Percentiles rank a stretch among this genome's conserved stretches.
Evolutionary conservation across 371 early-diverging fungal species (phyloP).

Genomic region (Saksenaea oblongispora): DNA sequence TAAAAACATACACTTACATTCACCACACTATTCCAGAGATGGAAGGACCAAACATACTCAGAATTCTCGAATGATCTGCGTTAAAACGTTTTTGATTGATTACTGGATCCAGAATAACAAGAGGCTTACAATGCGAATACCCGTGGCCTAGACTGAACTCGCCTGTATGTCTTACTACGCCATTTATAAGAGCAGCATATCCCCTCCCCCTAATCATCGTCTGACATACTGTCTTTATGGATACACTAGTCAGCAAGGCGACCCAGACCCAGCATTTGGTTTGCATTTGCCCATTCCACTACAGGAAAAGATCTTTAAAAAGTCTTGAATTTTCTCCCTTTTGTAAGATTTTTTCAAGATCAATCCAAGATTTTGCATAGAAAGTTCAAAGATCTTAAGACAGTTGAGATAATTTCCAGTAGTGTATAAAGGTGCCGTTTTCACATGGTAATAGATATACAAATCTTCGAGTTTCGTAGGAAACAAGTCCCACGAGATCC

Average conservation of each 20-base stretch:
- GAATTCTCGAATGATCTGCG: conserved; percentile 44
- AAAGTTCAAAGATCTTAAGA: too few species aligned
- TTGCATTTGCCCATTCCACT: conserved; percentile 23
- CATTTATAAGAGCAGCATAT: conserved; percentile 36
- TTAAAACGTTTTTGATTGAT: background rate
- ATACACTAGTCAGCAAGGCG: conserved; percentile 26
- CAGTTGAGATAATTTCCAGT: too few species aligned
- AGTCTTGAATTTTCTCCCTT: too few species aligned
- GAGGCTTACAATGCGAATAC: conserved; percentile 41
- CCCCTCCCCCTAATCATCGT: conserved; percentile 40
- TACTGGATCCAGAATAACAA: background rate
- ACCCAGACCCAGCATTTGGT: conserved; percentile 52
- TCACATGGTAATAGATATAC: conserved; percentile 10
- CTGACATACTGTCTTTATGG: conserved; percentile 38
- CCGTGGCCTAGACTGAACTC: conserved; percentile 43
- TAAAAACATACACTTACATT: conserved; percentile 20
- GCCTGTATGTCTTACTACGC: conserved; percentile 32
- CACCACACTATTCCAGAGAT: conserved; percentile 48
- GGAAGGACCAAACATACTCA: conserved; percentile 47
- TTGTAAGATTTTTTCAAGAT: too few species aligned
- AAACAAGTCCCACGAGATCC: background rate
- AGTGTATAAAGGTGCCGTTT: background rate
- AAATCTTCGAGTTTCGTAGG: background rate
- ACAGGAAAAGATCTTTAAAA: conserved; percentile 32
- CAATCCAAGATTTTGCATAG: too few species aligned